These are phyloP conservation scores for Populus ilicifolia DNA, from an alignment of 345 rosid species.

Conservation along the genomic window DNA sequence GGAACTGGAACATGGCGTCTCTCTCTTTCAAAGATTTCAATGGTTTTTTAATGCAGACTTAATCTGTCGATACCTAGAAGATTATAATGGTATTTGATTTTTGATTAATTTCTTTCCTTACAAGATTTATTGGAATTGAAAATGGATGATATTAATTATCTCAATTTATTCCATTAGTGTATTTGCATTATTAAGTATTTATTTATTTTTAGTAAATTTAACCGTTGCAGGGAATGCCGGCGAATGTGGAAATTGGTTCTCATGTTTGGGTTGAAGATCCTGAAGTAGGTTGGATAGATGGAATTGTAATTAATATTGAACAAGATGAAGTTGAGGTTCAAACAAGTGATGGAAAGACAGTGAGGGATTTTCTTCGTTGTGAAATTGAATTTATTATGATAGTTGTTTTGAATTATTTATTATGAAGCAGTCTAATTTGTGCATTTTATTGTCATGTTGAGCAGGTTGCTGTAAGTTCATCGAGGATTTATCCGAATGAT, in stretches of 20 bases:
- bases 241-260: slow-evolving; percentile 48
- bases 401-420: not conserved
- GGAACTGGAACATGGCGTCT: not conserved
- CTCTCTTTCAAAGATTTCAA: too few relatives aligned
- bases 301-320: slow-evolving; percentile 49
- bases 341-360: slow-evolving; percentile 48
- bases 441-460: not conserved
- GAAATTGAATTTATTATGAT: not conserved
- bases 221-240: slow-evolving; percentile 33
- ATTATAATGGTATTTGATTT: slow-evolving; percentile 17
- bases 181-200: too few relatives aligned
- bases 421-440: not conserved
- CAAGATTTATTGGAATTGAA: too few relatives aligned
- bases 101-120: not conserved
- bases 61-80: not conserved
- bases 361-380: slow-evolving; percentile 9
- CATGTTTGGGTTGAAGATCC: slow-evolving; percentile 78
- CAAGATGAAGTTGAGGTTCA: slow-evolving; percentile 60
- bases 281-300: slow-evolving; percentile 61
- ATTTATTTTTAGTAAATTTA: not conserved
- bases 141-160: too few relatives aligned
- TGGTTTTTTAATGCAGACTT: not conserved
- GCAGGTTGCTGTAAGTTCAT: slow-evolving; percentile 53
- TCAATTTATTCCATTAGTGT: too few relatives aligned
- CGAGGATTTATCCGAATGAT: slow-evolving; percentile 57